Base-by-base conservation (phyloP, 306 rosid species). In the Prunus davidiana region DNA sequence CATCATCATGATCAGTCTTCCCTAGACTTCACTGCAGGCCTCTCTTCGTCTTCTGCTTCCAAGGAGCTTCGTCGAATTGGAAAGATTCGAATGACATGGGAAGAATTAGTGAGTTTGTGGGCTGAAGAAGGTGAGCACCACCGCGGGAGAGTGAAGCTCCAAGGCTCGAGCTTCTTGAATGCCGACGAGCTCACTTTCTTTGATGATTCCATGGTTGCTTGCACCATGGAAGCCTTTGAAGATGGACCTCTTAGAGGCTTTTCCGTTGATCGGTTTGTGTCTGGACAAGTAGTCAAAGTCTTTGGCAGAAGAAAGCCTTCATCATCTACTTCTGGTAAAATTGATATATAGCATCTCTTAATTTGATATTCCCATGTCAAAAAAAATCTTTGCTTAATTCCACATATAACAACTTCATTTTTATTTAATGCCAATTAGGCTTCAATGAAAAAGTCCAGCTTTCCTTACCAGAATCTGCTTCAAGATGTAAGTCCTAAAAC, bases 241-340 rank as follows among this genome's bases (percentile, higher is more conserved):
- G 92, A 92, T 79, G 99, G 99, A 41, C 87, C 96, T 69, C 84
- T 90, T 10, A 83, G 74, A 71, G 99, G 97, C 16, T 89, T 88
- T 67, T 90, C 99, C 14, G 96, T 95, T 15, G 99, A 95, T 57
- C 87, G 91, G 81, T 95, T 92, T 68, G 86, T 88, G 74, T 85
- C 86, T n/a, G 97, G 99, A 20, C 97, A 95, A 54, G 92, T 89
- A 84, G 87, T 95, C 83, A 92, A 89, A 83, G 96, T 95, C 50
- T 90, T 92, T 75, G 99, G 99, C 73, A 90, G 99, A 85, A 87
- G 95, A 84, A 95, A 89, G 76, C 75, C 69, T 18, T 11, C 97
- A 41, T 79, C 93, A 32, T 55, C 89, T 34, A 50, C 84, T 72
- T 19, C 90, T 64, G 95, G 93, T 89, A 86, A 64, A 34, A 64